Evolutionary conservation across 495 filamentous ascomycete genomes (phyloP).

Genomic region (Penicillium malachiteum): DNA sequence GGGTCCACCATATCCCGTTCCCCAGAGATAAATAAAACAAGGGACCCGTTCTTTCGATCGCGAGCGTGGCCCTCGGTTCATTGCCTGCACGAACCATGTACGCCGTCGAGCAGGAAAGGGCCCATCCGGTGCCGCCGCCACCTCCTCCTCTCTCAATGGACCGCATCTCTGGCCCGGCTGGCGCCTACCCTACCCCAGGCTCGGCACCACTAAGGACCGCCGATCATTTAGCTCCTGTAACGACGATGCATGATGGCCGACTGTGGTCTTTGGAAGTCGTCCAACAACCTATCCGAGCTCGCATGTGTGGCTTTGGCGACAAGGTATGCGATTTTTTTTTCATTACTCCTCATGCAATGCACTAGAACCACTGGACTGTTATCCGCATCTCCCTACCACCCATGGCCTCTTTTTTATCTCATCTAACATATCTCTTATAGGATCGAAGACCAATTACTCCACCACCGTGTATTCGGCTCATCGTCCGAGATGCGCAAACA

Average conservation of each 20-base stretch:
- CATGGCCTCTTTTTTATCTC: conserved; percentile 2
- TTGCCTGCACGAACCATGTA: conserved; percentile 39
- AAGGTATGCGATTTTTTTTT: conserved; percentile 59
- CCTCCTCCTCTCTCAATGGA: conserved; percentile 49
- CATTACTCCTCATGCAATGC: not conserved
- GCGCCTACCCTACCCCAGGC: conserved; percentile 42
- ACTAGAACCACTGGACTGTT: too few relatives aligned
- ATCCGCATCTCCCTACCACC: too few relatives aligned
- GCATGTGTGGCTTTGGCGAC: conserved; percentile 99
- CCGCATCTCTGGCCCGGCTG: conserved; percentile 43
- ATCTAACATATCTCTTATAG: conserved; percentile 44
- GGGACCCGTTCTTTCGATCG: conserved; percentile 14
- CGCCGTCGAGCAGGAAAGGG: conserved; percentile 42
- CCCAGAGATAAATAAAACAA: conserved; percentile 16
- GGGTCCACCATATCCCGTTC: conserved; percentile 1
- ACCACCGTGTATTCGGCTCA: conserved; percentile 84
- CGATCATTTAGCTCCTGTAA: conserved; percentile 39
- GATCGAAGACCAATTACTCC: conserved; percentile 96
- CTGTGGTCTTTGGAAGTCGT: conserved; percentile 73
- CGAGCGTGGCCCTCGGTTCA: conserved; percentile 25
- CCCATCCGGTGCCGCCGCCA: conserved; percentile 38
- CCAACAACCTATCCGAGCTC: conserved; percentile 89
- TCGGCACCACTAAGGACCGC: conserved; percentile 32
- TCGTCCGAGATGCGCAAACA: conserved; percentile 75
- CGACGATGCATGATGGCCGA: conserved; percentile 45